phyloP scores from a whole-genome alignment of 2,329 filamentous ascomycete genomes.

The Ceratocystis destructans region DNA sequence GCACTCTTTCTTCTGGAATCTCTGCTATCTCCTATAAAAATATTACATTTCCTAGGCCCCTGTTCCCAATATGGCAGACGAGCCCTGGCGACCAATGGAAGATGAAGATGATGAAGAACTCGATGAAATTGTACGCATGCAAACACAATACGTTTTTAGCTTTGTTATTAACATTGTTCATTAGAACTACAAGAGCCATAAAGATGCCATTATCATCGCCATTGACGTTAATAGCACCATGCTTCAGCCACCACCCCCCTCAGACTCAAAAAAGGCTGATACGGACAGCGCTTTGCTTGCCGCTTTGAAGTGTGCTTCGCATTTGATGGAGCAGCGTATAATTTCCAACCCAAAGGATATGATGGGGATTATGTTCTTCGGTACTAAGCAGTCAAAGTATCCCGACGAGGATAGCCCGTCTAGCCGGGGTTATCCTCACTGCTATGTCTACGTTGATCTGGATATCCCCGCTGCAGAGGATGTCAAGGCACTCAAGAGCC shows the following conservation, averaged over 20 bases:
- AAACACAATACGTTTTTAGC: background rate
- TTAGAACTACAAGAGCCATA: constrained; percentile 77
- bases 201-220: constrained; percentile 95
- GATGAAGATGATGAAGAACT: constrained; percentile 49
- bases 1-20: background rate
- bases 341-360: constrained; percentile 93
- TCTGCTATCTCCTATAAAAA: background rate
- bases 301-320: constrained; percentile 84
- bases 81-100: constrained; percentile 22
- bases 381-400: constrained; percentile 73
- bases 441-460: constrained; percentile 79
- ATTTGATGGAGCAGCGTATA: constrained; percentile 95
- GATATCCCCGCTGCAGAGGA: constrained; percentile 77
- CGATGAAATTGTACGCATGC: constrained; percentile 44
- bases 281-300: constrained; percentile 66
- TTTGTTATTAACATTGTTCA: constrained; percentile 10
- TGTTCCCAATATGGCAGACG: constrained; percentile 2
- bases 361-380: constrained; percentile 90
- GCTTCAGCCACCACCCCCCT: constrained; percentile 52
- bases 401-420: constrained; percentile 48
- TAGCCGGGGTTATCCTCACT: constrained; percentile 66
- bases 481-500: constrained; percentile 60
- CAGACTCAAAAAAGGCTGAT: constrained; percentile 60
- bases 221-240: constrained; percentile 87
- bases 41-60: background rate